Evolutionary conservation across 768 basidiomycete species (phyloP).

Genomic region (Sarcodon sp.): DNA sequence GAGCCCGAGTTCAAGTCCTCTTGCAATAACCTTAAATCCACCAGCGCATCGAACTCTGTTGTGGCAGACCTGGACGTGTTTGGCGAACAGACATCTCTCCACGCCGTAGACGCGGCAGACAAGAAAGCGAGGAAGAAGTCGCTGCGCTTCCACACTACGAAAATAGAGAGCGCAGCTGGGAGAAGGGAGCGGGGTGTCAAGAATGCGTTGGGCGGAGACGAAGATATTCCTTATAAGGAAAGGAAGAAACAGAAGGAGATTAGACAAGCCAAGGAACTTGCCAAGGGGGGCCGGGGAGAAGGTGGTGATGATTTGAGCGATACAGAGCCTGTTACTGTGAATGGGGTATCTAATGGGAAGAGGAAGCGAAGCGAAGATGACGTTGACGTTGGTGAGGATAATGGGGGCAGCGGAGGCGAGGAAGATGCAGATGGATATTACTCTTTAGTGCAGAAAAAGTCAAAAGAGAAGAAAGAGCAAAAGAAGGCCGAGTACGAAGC

Average conservation of each 20-base stretch:
- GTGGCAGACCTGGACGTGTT: constrained; percentile 31
- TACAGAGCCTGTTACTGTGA: constrained; percentile 27
- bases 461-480: constrained; percentile 58
- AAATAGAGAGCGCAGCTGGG: constrained; percentile 73
- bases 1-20: constrained; percentile 52
- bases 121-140: constrained; percentile 73
- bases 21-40: constrained; percentile 19
- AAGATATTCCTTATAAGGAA: constrained; percentile 87
- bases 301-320: constrained; percentile 62
- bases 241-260: constrained; percentile 50
- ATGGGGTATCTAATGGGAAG: constrained; percentile 14
- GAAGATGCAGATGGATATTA: constrained; percentile 66
- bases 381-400: constrained; percentile 21
- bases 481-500: constrained; percentile 80
- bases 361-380: constrained; percentile 24
- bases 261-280: constrained; percentile 40
- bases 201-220: constrained; percentile 75
- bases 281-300: constrained; percentile 28
- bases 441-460: constrained; percentile 69
- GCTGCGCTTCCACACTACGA: constrained; percentile 87
- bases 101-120: constrained; percentile 65
- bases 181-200: constrained; percentile 63
- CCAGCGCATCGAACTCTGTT: constrained; percentile 10
- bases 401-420: background rate
- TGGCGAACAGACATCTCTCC: constrained; percentile 64